Percentiles rank a stretch among this genome's conserved stretches.
These are phyloP conservation scores for Myochromella boudieri DNA, from an alignment of 768 basidiomycete species.

Conservation along the genomic window DNA sequence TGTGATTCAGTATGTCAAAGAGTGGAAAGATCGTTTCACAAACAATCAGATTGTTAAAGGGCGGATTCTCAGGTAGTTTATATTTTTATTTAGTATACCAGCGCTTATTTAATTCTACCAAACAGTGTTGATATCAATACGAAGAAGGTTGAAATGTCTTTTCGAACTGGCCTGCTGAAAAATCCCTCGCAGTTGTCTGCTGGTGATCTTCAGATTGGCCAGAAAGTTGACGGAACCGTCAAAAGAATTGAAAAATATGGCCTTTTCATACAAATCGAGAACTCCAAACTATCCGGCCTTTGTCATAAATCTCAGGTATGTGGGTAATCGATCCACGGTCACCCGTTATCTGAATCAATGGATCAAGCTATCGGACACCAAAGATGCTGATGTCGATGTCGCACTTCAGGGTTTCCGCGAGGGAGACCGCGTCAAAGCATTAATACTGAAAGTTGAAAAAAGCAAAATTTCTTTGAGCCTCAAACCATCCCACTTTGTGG, in stretches of 20 bases:
- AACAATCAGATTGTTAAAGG: slow-evolving; percentile 86
- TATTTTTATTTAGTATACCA: background rate
- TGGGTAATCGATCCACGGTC: background rate
- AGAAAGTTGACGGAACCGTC: slow-evolving; percentile 77
- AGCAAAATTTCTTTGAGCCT: slow-evolving; percentile 84
- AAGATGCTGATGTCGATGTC: slow-evolving; percentile 72
- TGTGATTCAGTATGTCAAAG: slow-evolving; percentile 90
- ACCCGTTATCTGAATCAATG: slow-evolving; percentile 3
- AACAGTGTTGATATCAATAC: slow-evolving; percentile 67
- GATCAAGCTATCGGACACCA: slow-evolving; percentile 83
- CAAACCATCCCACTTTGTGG: slow-evolving; percentile 84
- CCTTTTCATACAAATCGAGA: slow-evolving; percentile 89
- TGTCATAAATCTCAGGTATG: slow-evolving; percentile 92
- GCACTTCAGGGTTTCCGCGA: slow-evolving; percentile 83
- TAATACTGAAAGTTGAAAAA: slow-evolving; percentile 70
- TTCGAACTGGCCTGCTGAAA: slow-evolving; percentile 65
- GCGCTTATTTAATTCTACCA: slow-evolving; percentile 2
- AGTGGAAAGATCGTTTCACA: slow-evolving; percentile 86
- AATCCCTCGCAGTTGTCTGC: slow-evolving; percentile 40
- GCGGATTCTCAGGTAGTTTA: slow-evolving; percentile 70
- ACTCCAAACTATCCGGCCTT: slow-evolving; percentile 80
- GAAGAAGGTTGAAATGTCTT: slow-evolving; percentile 89
- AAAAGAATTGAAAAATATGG: slow-evolving; percentile 88
- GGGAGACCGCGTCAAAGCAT: slow-evolving; percentile 83
- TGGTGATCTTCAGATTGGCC: slow-evolving; percentile 68